Percentiles rank a stretch among this genome's conserved stretches.
Evolutionary conservation across 164 flowering plant species (phyloP).

Genomic region (Umbellularia californica): DNA sequence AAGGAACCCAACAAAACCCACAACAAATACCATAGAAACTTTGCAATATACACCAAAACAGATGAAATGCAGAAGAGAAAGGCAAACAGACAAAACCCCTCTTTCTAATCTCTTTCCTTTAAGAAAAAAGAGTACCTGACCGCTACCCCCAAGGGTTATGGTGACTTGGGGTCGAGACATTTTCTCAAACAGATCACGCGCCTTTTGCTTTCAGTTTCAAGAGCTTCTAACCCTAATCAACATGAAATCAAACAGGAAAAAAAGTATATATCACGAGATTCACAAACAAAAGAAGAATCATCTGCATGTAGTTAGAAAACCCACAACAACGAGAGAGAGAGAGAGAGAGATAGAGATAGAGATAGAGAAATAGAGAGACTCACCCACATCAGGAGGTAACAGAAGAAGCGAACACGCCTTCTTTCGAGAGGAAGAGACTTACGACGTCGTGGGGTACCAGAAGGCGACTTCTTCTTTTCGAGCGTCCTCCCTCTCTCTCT

Average conservation of each 20-base stretch:
- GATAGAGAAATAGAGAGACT: no score
- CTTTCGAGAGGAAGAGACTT: no score
- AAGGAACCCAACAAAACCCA: neutral
- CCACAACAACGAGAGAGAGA: no score
- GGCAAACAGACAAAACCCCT: neutral
- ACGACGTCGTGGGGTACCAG: no score
- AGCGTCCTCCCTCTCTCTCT: no score
- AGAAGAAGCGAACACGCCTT: no score
- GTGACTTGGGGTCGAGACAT: constrained; percentile 57
- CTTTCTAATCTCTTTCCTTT: neutral
- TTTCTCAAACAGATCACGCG: constrained; percentile 3
- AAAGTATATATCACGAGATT: no score
- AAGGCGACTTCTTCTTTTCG: no score
- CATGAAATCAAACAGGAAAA: neutral
- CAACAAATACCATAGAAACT: neutral
- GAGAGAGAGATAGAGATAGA: no score
- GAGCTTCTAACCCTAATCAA: neutral
- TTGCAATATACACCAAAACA: neutral
- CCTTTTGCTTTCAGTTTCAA: neutral
- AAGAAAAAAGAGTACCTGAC: constrained; percentile 44
- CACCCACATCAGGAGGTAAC: no score
- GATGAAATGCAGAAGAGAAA: neutral
- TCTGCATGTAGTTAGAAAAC: no score
- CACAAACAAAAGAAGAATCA: no score
- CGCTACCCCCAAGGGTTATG: constrained; percentile 63